Base-by-base conservation (phyloP, 192 early-diverging fungal genomes). In the Coemansia sp. region DNA sequence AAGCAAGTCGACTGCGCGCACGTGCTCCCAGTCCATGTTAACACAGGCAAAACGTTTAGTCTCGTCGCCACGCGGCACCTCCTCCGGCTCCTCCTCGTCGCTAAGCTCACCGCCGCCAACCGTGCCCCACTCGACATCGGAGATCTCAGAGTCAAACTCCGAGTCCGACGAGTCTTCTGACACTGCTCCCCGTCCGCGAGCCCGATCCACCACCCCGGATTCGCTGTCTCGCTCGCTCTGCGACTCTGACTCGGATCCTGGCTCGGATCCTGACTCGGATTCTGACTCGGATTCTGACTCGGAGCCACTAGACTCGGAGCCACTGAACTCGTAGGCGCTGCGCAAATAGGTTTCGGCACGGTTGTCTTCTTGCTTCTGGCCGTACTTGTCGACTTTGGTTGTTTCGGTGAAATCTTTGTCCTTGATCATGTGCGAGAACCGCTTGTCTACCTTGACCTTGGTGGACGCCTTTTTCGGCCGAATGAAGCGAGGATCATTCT, bases 21-120 rank as follows among this genome's bases (percentile, higher is more conserved):
- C 83, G 59, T 98, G 87, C 67, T 94, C 91, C 96, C 96, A 97
- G 72, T 99, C 95, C 87, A 99, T 72, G 67, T 96, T 95, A 24
- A 97, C 92, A 11, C 87, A 85, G 16, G 95, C 96, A 60, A 97
- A 87, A 23, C 95, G 83, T 23, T 72, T 67, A 1, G 95, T 89
- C 57, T 87, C 81, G 21, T 84, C 80, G 14, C 91, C 83, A 3
- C 82, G 69, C 1, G 85, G 84, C 28, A 88, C 76, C 6, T 85
- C 63, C 20, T 83, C 85, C 7, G 83, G 77, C 24, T 88, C 83
- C 18, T 84, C 85, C 20, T 84, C 76, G n/a, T 88, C 85, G 53
- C 81, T 79, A 26, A 71, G 64, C n/a, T 70, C 84, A 57, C 68
- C 77, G 59, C 68, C 77, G 71, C 59, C 64, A 59, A 48, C 39